These are phyloP conservation scores for Brassica cretica DNA, from an alignment of 345 rosid genomes.

Conservation along the genomic window DNA sequence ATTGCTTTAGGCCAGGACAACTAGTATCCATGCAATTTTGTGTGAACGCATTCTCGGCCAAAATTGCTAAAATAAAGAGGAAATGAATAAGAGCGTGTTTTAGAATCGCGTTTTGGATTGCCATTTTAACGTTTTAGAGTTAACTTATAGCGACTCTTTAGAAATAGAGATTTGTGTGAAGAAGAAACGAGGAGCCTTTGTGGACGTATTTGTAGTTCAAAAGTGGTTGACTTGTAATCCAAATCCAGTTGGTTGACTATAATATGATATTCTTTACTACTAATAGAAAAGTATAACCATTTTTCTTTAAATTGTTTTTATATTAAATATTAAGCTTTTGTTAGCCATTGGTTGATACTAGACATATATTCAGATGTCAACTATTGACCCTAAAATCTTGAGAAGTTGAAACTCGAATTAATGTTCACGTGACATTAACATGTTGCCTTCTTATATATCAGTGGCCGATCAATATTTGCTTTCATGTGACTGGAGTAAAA, in stretches of 20 bases:
- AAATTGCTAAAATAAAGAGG: slow-evolving; percentile 11
- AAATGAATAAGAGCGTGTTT: background rate
- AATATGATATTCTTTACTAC: background rate
- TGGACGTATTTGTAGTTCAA: slow-evolving; percentile 13
- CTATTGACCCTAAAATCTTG: background rate
- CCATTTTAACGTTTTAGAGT: background rate
- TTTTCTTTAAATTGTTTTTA: background rate
- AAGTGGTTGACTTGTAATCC: background rate
- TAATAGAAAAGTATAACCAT: background rate
- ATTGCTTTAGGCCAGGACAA: slow-evolving; percentile 28
- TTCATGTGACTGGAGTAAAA: background rate
- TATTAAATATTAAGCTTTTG: background rate
- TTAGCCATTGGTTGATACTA: background rate
- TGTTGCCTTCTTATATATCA: background rate
- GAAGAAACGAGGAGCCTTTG: background rate
- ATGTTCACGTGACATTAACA: background rate
- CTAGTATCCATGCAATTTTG: slow-evolving; percentile 23
- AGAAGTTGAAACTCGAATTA: background rate
- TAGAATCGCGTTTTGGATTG: background rate
- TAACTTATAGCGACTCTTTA: background rate
- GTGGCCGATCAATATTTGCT: background rate
- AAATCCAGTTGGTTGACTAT: slow-evolving; percentile 8
- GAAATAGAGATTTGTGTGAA: background rate
- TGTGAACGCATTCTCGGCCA: slow-evolving; percentile 5
- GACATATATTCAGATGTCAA: background rate